Conservation (phyloP, 371 early-diverging fungal species). For the Mucor racemosus region DNA sequence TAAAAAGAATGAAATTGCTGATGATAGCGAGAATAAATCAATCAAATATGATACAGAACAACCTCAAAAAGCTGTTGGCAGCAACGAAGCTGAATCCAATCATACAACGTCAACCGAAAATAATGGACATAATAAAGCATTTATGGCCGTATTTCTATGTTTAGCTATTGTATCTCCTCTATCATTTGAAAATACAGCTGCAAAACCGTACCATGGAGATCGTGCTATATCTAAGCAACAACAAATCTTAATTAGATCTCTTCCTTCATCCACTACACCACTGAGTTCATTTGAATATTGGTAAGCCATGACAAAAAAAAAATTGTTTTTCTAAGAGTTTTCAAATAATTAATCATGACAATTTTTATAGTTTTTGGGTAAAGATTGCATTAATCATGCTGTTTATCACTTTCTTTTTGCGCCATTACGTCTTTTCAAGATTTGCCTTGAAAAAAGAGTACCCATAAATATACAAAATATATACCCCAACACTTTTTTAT, state of each 20-base stretch:
- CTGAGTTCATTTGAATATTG: not conserved
- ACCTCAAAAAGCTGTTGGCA: not conserved
- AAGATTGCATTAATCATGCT: not conserved
- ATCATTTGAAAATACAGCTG: constrained; percentile 13
- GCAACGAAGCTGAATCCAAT: not conserved
- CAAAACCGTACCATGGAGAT: not conserved
- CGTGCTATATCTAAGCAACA: not conserved
- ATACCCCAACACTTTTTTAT: not conserved
- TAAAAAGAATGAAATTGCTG: not conserved
- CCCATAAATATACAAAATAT: not conserved
- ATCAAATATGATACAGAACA: not conserved
- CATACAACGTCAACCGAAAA: no score
- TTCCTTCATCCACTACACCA: not conserved
- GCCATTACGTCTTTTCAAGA: not conserved
- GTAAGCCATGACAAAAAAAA: constrained; percentile 1
- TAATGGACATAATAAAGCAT: constrained; percentile 8
- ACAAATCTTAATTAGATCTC: not conserved
- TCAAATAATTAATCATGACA: not conserved
- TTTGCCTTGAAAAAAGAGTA: not conserved
- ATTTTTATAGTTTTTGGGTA: not conserved
- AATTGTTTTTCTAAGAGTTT: not conserved
- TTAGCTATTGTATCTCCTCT: constrained; percentile 10
- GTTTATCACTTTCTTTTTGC: not conserved
- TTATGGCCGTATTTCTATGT: constrained; percentile 20
- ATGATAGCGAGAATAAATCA: not conserved